Base-by-base conservation (phyloP, 129 eudicot genomes). In the Dittrichia graveolens region DNA sequence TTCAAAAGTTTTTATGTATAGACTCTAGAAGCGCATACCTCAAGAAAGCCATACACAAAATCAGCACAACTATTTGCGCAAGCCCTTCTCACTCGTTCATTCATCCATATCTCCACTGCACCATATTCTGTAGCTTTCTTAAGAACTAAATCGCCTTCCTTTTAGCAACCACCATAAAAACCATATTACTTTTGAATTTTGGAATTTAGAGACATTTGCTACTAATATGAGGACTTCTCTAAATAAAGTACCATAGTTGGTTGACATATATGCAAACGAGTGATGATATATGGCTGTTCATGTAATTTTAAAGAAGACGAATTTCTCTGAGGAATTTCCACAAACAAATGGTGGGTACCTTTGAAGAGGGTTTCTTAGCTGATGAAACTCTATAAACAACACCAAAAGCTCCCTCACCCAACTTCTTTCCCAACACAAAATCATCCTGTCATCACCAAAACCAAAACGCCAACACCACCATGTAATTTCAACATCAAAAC, bases 51-150 rank as follows among this genome's bases (percentile, higher is more conserved):
- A 19, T 90, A 88, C 55, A 95, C 73, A 55, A 90, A 95, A 79
- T 95, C 97, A 45, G 99, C 99, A 82, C 99, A 95, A 70, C 99
- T 90, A 61, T 73, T 90, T 16, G 97, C 83, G 80, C 99, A 95
- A 52, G 99, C 99, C 80, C 99, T 83, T 47, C 99, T 81, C 57
- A 87, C 99, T 45, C 99, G 99, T 79, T 95, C 99, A 74, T 95
- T 95, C 99, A 95, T 95, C 99, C 99, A 90, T 67, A 95, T 88
- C 84, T 95, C 99, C 57, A 95, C 99, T 3, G 99, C 99, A 74
- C 99, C 99, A 80, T 95, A 95, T 75, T 95, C 99, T 5, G 97
- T 88, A 48, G 99, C 99, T 78, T 88, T 95, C 75, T 95, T 95
- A 82, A 95, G 80, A 63, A 95, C 99, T 77, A 95, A 73, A 67